phyloP scores from a whole-genome alignment of 129 eudicot species.

The Tagetes patula region DNA sequence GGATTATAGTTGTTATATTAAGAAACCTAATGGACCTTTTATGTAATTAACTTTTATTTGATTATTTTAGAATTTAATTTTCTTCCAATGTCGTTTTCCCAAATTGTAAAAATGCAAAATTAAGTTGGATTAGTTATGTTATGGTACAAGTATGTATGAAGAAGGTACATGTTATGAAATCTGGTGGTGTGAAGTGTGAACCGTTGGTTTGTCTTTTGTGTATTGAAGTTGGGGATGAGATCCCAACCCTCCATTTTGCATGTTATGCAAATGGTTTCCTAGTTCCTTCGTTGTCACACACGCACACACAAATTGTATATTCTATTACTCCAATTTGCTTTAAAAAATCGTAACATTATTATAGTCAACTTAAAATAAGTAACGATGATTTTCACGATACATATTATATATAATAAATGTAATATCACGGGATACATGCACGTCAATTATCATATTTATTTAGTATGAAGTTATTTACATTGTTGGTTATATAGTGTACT shows the following conservation, averaged over 20 bases:
- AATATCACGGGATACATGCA: not conserved
- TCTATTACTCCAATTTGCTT: not conserved
- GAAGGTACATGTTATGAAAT: constrained; percentile 24
- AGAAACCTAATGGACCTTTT: too few relatives aligned
- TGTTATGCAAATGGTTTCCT: constrained; percentile 29
- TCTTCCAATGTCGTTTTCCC: not conserved
- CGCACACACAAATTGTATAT: not conserved
- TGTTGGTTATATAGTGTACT: too few relatives aligned
- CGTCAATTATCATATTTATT: not conserved
- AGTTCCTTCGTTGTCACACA: not conserved
- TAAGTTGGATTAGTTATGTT: constrained; percentile 22
- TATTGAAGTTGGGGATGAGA: constrained; percentile 25
- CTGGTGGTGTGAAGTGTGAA: constrained; percentile 28
- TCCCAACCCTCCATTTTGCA: constrained; percentile 30
- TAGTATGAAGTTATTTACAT: too few relatives aligned
- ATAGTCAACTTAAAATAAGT: not conserved
- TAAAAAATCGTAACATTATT: not conserved
- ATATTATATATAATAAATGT: not conserved
- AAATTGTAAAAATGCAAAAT: constrained; percentile 36
- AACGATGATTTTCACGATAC: not conserved
- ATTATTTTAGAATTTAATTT: too few relatives aligned
- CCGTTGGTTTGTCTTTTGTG: constrained; percentile 22
- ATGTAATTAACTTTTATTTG: too few relatives aligned
- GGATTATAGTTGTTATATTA: too few relatives aligned
- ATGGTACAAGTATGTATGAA: constrained; percentile 22